Conservation (phyloP, 345 rosid genomes). For the Lepidium didymum region DNA sequence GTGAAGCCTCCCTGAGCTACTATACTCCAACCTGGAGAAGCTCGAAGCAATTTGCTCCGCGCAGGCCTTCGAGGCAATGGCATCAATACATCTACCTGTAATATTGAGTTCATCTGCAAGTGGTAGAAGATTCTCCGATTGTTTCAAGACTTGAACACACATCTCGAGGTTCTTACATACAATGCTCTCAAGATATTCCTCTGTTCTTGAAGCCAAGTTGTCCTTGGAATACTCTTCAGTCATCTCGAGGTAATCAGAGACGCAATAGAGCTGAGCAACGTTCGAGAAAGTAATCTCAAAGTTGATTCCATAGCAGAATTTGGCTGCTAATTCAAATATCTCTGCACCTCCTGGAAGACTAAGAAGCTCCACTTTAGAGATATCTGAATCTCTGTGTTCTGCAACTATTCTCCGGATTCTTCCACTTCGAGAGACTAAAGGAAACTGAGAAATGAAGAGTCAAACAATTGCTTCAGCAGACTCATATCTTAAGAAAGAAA, state of each 20-base stretch:
- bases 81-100: slow-evolving; percentile 74
- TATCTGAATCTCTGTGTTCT: slow-evolving; percentile 82
- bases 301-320: slow-evolving; percentile 89
- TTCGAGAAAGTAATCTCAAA: slow-evolving; percentile 82
- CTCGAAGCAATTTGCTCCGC: slow-evolving; percentile 93
- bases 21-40: slow-evolving; percentile 89
- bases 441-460: slow-evolving; percentile 51
- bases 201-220: slow-evolving; percentile 78
- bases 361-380: slow-evolving; percentile 84
- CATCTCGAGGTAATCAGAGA: slow-evolving; percentile 94
- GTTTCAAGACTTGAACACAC: slow-evolving; percentile 83
- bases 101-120: slow-evolving; percentile 86
- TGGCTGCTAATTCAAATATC: slow-evolving; percentile 80
- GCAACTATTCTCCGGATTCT: slow-evolving; percentile 73
- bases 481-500: background rate
- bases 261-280: slow-evolving; percentile 78
- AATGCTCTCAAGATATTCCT: slow-evolving; percentile 77
- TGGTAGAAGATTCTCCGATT: slow-evolving; percentile 81
- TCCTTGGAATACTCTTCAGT: slow-evolving; percentile 83
- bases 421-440: slow-evolving; percentile 88
- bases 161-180: slow-evolving; percentile 86
- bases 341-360: slow-evolving; percentile 90
- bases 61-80: slow-evolving; percentile 90
- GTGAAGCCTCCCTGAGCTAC: slow-evolving; percentile 97
- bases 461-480: background rate